Base-by-base conservation (phyloP, 768 basidiomycete genomes). In the Mycena olivaceomarginata region DNA sequence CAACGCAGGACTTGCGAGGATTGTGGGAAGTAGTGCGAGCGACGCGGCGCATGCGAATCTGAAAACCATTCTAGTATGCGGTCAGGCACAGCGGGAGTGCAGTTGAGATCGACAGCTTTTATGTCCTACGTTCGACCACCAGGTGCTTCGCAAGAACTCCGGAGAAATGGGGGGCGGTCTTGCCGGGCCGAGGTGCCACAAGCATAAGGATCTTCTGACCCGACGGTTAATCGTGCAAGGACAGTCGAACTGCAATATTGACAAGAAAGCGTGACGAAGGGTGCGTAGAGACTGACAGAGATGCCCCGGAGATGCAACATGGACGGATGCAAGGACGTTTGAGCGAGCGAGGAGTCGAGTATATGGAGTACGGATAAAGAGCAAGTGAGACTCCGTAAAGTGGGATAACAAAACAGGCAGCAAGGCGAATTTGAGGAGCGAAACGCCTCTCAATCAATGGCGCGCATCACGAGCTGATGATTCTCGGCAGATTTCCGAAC, bases 101-200 rank as follows among this genome's bases (percentile, higher is more conserved):
- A 69, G 67, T 57, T 4, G 31, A 31, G 31, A 31, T 31, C 53
- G 67, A 59, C 2, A 57, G 67, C 53, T 69, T 69, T 57, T 69
- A 69, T 69, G 67, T 69, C 25, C 39, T 69, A 43, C 67, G 67
- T 43, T 69, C 51, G 39, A 53, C 56, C 67, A 53, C 41, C n/a
- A n/a, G n/a, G 67, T 69, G 67, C 37, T 18, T 53, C 67, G 67
- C 51, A 69, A 69, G 67, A 69, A 69, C 53, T 18, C 53, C 67
- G 67, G 67, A 69, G 53, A 69, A 53, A 69, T 57, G 46, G 20
- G 41, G n/a, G 64, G 63, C 45, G 46, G 66, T 43, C 66, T 18
- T 67, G 46, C 31, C 66, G 66, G 66, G 66, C 66, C 66, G 66
- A 51, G 20, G 37, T 41, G 45, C 39, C 22, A 40, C 60, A 45